Evolutionary conservation across 192 early-diverging fungal species (phyloP), one percentile per base, ranked within the genome.

Genomic region (Entomortierella lignicola): DNA sequence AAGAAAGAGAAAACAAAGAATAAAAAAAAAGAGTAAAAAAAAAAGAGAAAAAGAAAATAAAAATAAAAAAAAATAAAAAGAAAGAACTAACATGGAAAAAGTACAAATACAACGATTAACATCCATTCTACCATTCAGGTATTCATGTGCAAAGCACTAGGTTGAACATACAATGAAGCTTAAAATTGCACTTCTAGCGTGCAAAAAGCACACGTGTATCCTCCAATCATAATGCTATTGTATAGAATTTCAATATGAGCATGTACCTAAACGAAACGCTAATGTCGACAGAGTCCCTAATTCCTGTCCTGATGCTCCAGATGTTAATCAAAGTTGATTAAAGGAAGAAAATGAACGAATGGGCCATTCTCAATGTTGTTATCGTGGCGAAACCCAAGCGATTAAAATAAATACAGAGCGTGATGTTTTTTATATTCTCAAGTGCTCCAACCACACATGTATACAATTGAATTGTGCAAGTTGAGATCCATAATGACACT

Each of bases 221-320:
- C 10, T 37, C 34, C 34, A 37, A 37, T 37, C 10, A 37, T 37
- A 10, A 37, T 10, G 4, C 34, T 7, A 37, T 7, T 37, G 4
- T 7, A 4, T 37, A 10, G 10, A 37, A 37, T 37, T 37, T 37
- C 34, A 37, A 10, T 10, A 37, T 37, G 34, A 37, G 10, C 34
- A 37, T 37, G 34, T 37, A 37, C 34, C 34, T 37, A 37, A 37
- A 37, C 34, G 34, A 37, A 37, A 37, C 34, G 10, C 34, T 7
- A 37, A 37, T 4, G 34, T 37, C 34, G 34, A 32, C 21, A 39
- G n/a, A 32, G 56, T 56, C 55, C 27, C 55, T 56, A 7, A 37
- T 56, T 56, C 29, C 55, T 56, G 27, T 13, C 55, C 30, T 56
- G 4, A 17, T 30, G 55, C 32, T 30, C 55, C 55, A 21, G 55